Percentiles rank a stretch among this genome's conserved stretches.
Conservation (phyloP, 106 monocot species). For the Dendrobium chrysotoxum region DNA sequence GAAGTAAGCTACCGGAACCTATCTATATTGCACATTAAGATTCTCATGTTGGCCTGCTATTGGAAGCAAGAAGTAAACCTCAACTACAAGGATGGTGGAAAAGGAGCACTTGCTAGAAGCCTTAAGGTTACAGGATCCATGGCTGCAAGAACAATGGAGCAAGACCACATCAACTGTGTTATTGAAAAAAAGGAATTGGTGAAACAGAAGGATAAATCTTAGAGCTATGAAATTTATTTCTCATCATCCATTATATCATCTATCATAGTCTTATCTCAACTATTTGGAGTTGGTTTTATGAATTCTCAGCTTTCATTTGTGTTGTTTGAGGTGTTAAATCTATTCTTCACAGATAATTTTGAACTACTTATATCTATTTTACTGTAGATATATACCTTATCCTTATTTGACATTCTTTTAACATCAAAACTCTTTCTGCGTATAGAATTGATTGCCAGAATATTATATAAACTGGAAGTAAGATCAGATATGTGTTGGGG, state of each 20-base stretch:
- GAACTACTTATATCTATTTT: not conserved
- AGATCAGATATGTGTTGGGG: not conserved
- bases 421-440: not conserved
- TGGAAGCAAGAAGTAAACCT: not conserved
- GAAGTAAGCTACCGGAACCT: not conserved
- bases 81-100: not conserved
- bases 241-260: not conserved
- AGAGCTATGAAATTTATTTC: not conserved
- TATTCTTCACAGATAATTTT: not conserved
- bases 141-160: not conserved
- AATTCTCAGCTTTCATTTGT: not conserved
- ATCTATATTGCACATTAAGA: not conserved
- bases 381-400: not conserved
- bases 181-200: not conserved
- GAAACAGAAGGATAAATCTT: too few species aligned
- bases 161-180: not conserved
- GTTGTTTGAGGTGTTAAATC: not conserved
- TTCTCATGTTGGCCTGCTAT: not conserved
- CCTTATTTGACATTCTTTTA: not conserved
- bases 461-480: not conserved
- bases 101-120: not conserved
- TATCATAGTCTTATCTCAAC: not conserved
- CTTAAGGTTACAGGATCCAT: not conserved
- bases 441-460: not conserved
- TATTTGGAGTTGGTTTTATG: not conserved